Evolutionary conservation across 495 filamentous ascomycete species (phyloP).

Genomic region (Neurospora sp.): DNA sequence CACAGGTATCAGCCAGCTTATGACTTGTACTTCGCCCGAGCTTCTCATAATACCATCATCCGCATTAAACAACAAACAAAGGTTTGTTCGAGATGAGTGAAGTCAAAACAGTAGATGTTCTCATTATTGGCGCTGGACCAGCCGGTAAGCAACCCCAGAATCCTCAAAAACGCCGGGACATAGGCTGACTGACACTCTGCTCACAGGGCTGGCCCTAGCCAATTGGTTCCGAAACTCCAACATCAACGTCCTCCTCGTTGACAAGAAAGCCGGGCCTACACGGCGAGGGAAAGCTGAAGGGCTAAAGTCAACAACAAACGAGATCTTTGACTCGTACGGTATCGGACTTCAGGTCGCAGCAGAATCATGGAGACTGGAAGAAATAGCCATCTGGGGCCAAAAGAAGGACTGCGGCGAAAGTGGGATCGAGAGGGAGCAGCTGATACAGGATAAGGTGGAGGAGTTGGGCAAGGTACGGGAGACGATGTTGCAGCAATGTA

Average conservation of each 20-base stretch:
- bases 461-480: slow-evolving; percentile 10
- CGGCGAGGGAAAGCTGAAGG: slow-evolving; percentile 10
- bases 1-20: not conserved
- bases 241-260: slow-evolving; percentile 8
- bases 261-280: slow-evolving; percentile 8
- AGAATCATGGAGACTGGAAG: slow-evolving; percentile 13
- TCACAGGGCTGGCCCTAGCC: slow-evolving; percentile 3
- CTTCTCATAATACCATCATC: not conserved
- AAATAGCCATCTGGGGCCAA: slow-evolving; percentile 11
- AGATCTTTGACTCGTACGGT: slow-evolving; percentile 12
- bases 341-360: slow-evolving; percentile 5
- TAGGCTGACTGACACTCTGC: not conserved
- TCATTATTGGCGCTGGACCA: slow-evolving; percentile 61
- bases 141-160: slow-evolving; percentile 39
- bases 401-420: not conserved
- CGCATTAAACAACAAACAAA: not conserved
- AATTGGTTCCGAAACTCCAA: slow-evolving; percentile 10
- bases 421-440: slow-evolving; percentile 11
- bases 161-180: not conserved
- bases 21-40: not conserved
- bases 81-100: not conserved
- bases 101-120: slow-evolving; percentile 30
- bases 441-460: slow-evolving; percentile 7
- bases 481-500: slow-evolving; percentile 10
- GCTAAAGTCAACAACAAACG: slow-evolving; percentile 12